Conservation (phyloP, 1,284 basidiomycete species). For the Marasmius sp. region DNA sequence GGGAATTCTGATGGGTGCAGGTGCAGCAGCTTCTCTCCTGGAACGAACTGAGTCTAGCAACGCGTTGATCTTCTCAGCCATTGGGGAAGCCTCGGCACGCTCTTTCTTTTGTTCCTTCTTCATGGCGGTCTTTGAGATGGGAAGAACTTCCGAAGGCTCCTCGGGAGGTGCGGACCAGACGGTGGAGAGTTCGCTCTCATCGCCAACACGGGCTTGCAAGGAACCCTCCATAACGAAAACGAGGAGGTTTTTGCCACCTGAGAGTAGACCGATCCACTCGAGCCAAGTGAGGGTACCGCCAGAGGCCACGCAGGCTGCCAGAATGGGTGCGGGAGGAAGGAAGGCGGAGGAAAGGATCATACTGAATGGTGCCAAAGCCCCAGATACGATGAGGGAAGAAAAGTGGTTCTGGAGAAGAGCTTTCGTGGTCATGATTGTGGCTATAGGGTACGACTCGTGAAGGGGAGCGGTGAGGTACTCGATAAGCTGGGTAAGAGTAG, state of each 20-base stretch:
- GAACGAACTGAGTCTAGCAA: neutral
- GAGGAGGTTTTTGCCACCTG: neutral
- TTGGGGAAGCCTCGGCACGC: neutral
- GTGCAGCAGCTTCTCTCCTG: neutral
- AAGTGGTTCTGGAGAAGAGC: neutral
- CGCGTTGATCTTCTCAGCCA: neutral
- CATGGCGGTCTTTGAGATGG: neutral
- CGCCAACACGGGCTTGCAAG: neutral
- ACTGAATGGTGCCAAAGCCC: neutral
- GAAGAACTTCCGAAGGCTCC: neutral
- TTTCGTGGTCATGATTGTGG: neutral
- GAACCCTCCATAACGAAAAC: neutral
- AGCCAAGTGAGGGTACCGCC: neutral
- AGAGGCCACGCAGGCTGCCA: neutral
- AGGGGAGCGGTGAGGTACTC: neutral
- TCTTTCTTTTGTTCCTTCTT: neutral
- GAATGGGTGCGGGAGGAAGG: neutral
- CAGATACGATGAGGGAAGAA: neutral
- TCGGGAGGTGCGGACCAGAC: neutral
- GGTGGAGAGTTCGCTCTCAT: neutral
- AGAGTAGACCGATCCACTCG: neutral
- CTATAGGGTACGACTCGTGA: neutral
- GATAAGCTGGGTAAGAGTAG: neutral
- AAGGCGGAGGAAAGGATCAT: neutral
- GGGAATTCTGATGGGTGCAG: neutral